Percentiles rank a stretch among this genome's conserved stretches.
Evolutionary conservation across 768 basidiomycete species (phyloP).

Genomic region (Agaricus subrufescens): DNA sequence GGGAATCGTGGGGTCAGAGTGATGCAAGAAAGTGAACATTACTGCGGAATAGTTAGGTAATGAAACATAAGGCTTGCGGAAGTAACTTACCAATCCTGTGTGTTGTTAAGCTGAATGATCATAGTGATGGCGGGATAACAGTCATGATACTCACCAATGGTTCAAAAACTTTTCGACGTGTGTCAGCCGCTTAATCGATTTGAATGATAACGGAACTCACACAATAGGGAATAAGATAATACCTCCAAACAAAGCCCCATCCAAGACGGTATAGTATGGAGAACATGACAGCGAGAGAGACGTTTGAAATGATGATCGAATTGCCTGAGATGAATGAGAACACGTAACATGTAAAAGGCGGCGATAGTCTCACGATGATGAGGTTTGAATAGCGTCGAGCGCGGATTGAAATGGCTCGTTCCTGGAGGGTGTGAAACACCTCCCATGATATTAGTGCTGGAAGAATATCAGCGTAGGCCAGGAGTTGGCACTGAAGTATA

Average conservation of each 20-base stretch:
- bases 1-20: slow-evolving; percentile 51
- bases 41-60: slow-evolving; percentile 21
- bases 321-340: slow-evolving; percentile 22
- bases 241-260: slow-evolving; percentile 21
- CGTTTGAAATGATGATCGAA: slow-evolving; percentile 32
- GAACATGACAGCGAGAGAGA: slow-evolving; percentile 23
- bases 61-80: neutral
- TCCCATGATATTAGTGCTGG: slow-evolving; percentile 41
- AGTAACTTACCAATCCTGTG: slow-evolving; percentile 26
- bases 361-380: slow-evolving; percentile 26
- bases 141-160: slow-evolving; percentile 31
- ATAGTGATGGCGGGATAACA: too few relatives aligned
- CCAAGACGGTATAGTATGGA: slow-evolving; percentile 20
- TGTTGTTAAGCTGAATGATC: neutral
- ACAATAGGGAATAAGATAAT: slow-evolving; percentile 39
- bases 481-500: neutral
- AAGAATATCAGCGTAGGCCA: neutral
- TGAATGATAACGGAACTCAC: slow-evolving; percentile 21
- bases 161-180: slow-evolving; percentile 28
- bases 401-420: slow-evolving; percentile 38
- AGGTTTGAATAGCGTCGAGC: slow-evolving; percentile 35
- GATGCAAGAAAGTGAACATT: slow-evolving; percentile 51
- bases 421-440: slow-evolving; percentile 42
- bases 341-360: neutral
- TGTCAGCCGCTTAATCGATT: neutral